Evolutionary conservation across 2,329 filamentous ascomycete genomes (phyloP).

Genomic region (Ceratocystis harringtonii): DNA sequence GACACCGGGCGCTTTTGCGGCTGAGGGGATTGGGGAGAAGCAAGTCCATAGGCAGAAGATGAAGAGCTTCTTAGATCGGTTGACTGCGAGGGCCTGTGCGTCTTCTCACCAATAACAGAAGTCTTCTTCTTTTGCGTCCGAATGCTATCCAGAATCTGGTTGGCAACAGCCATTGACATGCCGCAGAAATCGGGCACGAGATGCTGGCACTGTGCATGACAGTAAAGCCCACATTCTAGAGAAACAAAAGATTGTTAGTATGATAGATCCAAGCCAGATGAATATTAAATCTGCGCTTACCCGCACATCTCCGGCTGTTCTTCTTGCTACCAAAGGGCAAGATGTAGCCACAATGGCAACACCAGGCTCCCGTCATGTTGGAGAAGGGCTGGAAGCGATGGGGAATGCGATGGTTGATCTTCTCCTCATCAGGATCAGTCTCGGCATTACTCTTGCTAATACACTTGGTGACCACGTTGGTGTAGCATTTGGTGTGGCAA

Average conservation of each 20-base stretch:
- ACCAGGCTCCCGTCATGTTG: slow-evolving; percentile 98
- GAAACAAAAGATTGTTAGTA: slow-evolving; percentile 22
- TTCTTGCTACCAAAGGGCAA: slow-evolving; percentile 77
- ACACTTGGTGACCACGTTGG: slow-evolving; percentile 95
- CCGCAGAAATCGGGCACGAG: slow-evolving; percentile 97
- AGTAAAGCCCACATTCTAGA: slow-evolving; percentile 77
- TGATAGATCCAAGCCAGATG: not conserved
- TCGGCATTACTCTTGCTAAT: slow-evolving; percentile 99
- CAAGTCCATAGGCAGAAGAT: slow-evolving; percentile 22
- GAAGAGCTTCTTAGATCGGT: slow-evolving; percentile 31
- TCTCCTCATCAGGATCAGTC: slow-evolving; percentile 95
- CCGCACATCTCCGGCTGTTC: slow-evolving; percentile 81
- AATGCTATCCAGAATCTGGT: slow-evolving; percentile 80
- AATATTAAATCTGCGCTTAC: slow-evolving; percentile 32
- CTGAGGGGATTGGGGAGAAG: slow-evolving; percentile 21
- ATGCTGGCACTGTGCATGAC: slow-evolving; percentile 81
- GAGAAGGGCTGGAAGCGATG: slow-evolving; percentile 95
- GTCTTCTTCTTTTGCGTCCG: slow-evolving; percentile 57
- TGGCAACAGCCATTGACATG: slow-evolving; percentile 96
- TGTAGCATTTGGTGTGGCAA: slow-evolving; percentile 94
- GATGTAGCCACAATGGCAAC: slow-evolving; percentile 95
- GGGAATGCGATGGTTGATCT: slow-evolving; percentile 97
- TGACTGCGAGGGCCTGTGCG: slow-evolving; percentile 39
- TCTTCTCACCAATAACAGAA: slow-evolving; percentile 45
- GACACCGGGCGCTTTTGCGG: slow-evolving; percentile 24